Percentiles rank a stretch among this genome's conserved stretches.
Conservation (phyloP, 768 basidiomycete species). For the Mycena chlorophos region DNA sequence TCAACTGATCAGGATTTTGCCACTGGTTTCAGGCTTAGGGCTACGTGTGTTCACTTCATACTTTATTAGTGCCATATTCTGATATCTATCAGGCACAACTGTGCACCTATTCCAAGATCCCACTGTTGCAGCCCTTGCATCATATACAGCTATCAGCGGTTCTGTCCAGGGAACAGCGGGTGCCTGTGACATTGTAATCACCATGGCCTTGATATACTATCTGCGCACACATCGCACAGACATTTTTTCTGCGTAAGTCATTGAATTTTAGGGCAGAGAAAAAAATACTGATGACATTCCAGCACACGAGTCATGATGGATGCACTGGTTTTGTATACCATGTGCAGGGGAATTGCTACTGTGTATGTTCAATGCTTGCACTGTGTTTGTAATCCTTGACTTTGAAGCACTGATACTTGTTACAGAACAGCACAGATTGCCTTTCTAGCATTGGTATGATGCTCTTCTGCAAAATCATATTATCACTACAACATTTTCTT, state of each 20-base stretch:
- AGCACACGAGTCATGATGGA: constrained; percentile 13
- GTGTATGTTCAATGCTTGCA: neutral
- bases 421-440: constrained; percentile 9
- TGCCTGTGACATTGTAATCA: constrained; percentile 12
- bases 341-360: constrained; percentile 11
- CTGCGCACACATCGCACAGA: neutral
- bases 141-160: constrained; percentile 5
- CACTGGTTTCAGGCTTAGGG: no score
- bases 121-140: constrained; percentile 2
- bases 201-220: constrained; percentile 5
- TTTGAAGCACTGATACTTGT: neutral
- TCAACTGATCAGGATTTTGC: no score
- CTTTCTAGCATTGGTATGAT: constrained; percentile 10
- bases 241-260: neutral
- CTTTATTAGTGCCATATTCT: neutral
- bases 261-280: neutral
- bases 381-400: neutral
- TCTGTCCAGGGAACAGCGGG: constrained; percentile 10
- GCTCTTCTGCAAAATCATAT: neutral
- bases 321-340: constrained; percentile 3
- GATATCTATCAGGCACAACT: neutral
- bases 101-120: constrained; percentile 7
- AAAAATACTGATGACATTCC: neutral
- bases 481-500: neutral
- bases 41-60: no score